Conservation (phyloP, 2,329 filamentous ascomycete genomes). For the Lasiodiplodia hormozganensis region DNA sequence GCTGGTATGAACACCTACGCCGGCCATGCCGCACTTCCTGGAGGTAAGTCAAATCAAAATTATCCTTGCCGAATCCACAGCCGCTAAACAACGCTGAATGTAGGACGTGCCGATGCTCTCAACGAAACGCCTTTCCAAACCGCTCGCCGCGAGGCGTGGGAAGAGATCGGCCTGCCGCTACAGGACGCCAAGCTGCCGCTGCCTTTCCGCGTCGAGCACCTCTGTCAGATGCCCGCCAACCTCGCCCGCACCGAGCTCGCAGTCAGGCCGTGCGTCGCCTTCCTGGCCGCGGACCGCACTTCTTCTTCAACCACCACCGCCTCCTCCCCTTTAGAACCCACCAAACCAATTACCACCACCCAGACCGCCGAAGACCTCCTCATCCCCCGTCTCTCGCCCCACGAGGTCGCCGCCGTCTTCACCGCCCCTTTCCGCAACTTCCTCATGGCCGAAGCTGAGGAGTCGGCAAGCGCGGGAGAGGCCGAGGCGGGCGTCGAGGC, state of each 20-base stretch:
- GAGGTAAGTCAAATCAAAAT: conserved; percentile 59
- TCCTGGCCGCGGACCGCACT: conserved; percentile 60
- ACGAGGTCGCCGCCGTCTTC: conserved; percentile 93
- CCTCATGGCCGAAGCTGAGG: conserved; percentile 66
- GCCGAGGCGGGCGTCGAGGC: conserved; percentile 35
- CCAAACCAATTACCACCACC: conserved; percentile 43
- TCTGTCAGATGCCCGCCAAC: conserved; percentile 77
- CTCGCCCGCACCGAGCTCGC: conserved; percentile 59
- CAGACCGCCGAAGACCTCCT: conserved; percentile 64
- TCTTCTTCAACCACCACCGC: not conserved
- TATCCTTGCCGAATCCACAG: not conserved
- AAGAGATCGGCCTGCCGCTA: conserved; percentile 89
- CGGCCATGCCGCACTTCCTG: conserved; percentile 87
- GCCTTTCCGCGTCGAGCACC: conserved; percentile 84
- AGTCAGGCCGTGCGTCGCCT: conserved; percentile 61
- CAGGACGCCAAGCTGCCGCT: conserved; percentile 69
- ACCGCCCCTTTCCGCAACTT: conserved; percentile 89
- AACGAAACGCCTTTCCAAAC: conserved; percentile 73
- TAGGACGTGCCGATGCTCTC: conserved; percentile 54
- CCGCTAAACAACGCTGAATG: conserved; percentile 52
- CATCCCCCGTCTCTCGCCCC: conserved; percentile 82
- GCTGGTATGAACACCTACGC: conserved; percentile 68
- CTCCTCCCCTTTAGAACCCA: conserved; percentile 39
- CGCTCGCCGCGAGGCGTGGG: conserved; percentile 85
- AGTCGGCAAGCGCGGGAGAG: conserved; percentile 32